Evolutionary conservation across 805 yeast species (phyloP).

Genomic region (Saturnispora diversa): DNA sequence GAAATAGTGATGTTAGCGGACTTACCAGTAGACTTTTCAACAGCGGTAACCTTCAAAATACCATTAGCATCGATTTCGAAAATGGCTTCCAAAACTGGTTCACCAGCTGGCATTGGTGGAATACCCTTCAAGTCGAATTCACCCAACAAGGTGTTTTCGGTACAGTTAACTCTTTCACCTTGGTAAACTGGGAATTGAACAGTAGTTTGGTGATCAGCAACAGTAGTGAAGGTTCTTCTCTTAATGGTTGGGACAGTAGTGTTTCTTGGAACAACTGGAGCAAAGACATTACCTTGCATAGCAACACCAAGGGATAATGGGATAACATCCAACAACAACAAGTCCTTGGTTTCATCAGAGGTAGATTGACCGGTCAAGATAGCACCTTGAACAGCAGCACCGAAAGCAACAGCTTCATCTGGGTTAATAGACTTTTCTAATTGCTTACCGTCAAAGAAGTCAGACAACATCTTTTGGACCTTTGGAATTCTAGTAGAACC

Average conservation of each 20-base stretch:
- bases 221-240: slow-evolving; percentile 98
- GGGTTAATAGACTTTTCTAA: slow-evolving; percentile 96
- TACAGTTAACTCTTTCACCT: slow-evolving; percentile 99
- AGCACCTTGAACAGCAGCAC: slow-evolving; percentile 99
- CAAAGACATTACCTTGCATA: slow-evolving; percentile 98
- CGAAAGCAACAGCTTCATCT: slow-evolving; percentile 98
- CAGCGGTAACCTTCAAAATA: slow-evolving; percentile 97
- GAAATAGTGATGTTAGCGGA: slow-evolving; percentile 97
- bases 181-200: slow-evolving; percentile 98
- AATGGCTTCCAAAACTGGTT: slow-evolving; percentile 98
- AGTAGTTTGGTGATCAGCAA: slow-evolving; percentile 97
- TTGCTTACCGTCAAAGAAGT: slow-evolving; percentile 94
- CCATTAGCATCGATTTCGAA: slow-evolving; percentile 99
- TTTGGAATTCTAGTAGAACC: slow-evolving; percentile 99
- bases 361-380: slow-evolving; percentile 89
- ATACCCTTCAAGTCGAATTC: slow-evolving; percentile 97
- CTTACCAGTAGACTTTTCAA: slow-evolving; percentile 98
- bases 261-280: slow-evolving; percentile 99
- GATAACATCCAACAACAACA: slow-evolving; percentile 91
- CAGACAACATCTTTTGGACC: slow-evolving; percentile 89
- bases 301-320: slow-evolving; percentile 99
- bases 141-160: slow-evolving; percentile 96
- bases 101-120: slow-evolving; percentile 99
- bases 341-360: slow-evolving; percentile 88
- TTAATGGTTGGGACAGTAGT: slow-evolving; percentile 98